These are phyloP conservation scores for Metschnikowia arizonensis DNA, from an alignment of 805 yeast species.

Conservation along the genomic window DNA sequence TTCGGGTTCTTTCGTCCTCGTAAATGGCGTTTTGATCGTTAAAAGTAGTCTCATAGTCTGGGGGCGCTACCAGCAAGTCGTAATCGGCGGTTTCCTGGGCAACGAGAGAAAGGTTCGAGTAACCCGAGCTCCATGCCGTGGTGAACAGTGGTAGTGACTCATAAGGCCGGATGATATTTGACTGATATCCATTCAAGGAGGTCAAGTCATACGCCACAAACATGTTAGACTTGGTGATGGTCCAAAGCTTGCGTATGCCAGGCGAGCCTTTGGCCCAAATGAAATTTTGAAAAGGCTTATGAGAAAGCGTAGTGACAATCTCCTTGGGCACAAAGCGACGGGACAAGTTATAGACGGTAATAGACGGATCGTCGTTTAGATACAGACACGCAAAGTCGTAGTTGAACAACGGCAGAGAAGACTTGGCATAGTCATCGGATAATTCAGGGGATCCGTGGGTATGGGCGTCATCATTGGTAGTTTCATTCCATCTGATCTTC, in stretches of 20 bases:
- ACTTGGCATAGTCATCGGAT: constrained; percentile 20
- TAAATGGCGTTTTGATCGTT: background rate
- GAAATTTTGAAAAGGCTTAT: constrained; percentile 39
- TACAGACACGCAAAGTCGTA: constrained; percentile 73
- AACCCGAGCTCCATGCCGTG: constrained; percentile 54
- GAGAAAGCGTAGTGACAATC: constrained; percentile 49
- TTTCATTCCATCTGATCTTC: constrained; percentile 61
- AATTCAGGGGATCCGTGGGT: constrained; percentile 5
- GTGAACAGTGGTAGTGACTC: constrained; percentile 52
- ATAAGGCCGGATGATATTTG: constrained; percentile 33
- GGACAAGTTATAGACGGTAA: constrained; percentile 64
- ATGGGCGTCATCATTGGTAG: constrained; percentile 31
- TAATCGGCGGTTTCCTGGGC: constrained; percentile 47
- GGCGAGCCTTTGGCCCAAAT: constrained; percentile 34
- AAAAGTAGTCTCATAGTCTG: background rate
- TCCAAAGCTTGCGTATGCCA: constrained; percentile 30
- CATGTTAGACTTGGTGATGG: constrained; percentile 38
- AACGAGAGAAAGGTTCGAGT: constrained; percentile 47
- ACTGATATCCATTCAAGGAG: constrained; percentile 14
- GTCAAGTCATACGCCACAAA: constrained; percentile 35
- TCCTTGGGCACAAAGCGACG: constrained; percentile 74
- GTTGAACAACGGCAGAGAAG: constrained; percentile 35
- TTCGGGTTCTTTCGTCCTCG: constrained; percentile 4
- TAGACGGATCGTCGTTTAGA: constrained; percentile 65
- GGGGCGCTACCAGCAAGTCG: constrained; percentile 21